Base-by-base conservation (phyloP, 2,329 filamentous ascomycete genomes). In the Cordyceps pruinosa region DNA sequence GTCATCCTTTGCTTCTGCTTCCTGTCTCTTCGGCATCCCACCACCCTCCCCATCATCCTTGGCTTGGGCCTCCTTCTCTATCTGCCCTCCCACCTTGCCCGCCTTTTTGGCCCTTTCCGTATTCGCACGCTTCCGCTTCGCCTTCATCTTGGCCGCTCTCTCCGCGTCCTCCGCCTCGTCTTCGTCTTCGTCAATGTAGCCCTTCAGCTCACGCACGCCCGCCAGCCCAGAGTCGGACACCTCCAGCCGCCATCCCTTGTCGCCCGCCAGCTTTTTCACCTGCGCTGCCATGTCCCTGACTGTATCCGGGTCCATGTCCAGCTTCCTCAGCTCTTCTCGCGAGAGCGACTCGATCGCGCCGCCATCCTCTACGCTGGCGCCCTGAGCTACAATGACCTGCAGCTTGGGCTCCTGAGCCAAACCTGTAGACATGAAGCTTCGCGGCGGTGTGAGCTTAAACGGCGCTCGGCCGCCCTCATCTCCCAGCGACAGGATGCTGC, bases 211-310 rank as follows among this genome's bases (percentile, higher is more conserved):
- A 60, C 72, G 66, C 19, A 82, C 74, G 23, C 81, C 78, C 5
- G 69, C 67, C 5, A 77, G 73, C 23, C 86, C 81, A 12, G 83
- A 77, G 65, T 94, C 87, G 1, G 94, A 82, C 15, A 94, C 77
- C 70, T 94, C 89, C 59, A 96, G 75, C 65, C 85, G 88, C 90
- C 91, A 96, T 17, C 84, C 84, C 62, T 85, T 82, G 8, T 86
- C 84, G 3, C 84, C 82, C 0, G 89, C 89, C 41, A 88, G 67
- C 64, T 84, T 80, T 67, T 88, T 79, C 58, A 96, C 72, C 66
- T 89, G 77, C 61, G 84, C 79, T 64, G 81, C 81, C 67, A 96
- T 75, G 46, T 84, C 77, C 63, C 92, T 85, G 3, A 96, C 77
- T 44, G 85, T 78, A 47, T 86, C 79, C 0, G 81, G 81, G 55